Conservation (phyloP, 2,329 filamentous ascomycete genomes). For the Simplicillium aogashimaense region DNA sequence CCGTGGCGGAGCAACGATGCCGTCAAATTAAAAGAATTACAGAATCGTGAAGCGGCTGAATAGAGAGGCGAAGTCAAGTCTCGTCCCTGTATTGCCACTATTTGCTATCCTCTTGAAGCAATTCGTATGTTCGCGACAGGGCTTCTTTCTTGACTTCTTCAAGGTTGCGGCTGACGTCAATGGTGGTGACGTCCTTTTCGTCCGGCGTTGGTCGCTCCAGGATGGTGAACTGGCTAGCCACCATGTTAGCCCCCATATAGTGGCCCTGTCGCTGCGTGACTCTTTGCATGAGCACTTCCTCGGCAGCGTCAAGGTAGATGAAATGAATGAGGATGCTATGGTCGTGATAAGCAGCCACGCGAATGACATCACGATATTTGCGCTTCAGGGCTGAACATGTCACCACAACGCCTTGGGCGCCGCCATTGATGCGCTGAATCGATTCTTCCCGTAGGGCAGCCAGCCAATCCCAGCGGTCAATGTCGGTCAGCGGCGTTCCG, state of each 20-base stretch:
- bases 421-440: constrained; percentile 41
- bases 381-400: constrained; percentile 95
- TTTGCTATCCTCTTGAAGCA: constrained; percentile 25
- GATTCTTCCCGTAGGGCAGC: constrained; percentile 64
- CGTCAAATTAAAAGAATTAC: too few species aligned
- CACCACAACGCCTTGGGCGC: constrained; percentile 71
- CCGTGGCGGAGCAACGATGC: background rate
- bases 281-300: constrained; percentile 64
- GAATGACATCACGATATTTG: constrained; percentile 90
- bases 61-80: background rate
- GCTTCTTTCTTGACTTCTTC: constrained; percentile 53
- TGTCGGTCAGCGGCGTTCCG: constrained; percentile 78
- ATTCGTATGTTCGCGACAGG: constrained; percentile 43
- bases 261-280: constrained; percentile 70
- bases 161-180: constrained; percentile 54
- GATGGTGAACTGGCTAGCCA: constrained; percentile 79
- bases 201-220: constrained; percentile 71
- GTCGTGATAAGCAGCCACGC: constrained; percentile 68
- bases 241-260: constrained; percentile 95
- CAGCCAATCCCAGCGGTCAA: constrained; percentile 97
- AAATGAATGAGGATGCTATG: constrained; percentile 76
- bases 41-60: too few species aligned
- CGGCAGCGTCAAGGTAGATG: constrained; percentile 75
- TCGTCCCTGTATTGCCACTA: constrained; percentile 1
- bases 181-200: constrained; percentile 60